These are phyloP conservation scores for Collybiopsis luxurians DNA, from an alignment of 768 basidiomycete species.

Conservation along the genomic window DNA sequence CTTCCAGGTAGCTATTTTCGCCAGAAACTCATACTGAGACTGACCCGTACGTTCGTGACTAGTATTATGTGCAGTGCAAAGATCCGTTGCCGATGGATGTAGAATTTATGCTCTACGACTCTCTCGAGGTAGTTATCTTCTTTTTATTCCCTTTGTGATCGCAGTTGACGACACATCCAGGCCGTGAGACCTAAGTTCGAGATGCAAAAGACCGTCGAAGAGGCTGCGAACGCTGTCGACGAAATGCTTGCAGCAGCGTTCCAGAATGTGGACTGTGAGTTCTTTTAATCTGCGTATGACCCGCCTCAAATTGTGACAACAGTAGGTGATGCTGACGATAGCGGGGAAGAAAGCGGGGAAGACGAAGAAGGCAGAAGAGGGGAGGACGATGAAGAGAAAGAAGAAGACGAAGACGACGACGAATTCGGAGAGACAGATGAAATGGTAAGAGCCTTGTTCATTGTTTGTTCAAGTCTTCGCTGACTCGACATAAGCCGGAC, in stretches of 20 bases:
- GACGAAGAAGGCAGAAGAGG: constrained; percentile 42
- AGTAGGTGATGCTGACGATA: constrained; percentile 40
- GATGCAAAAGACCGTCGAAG: constrained; percentile 72
- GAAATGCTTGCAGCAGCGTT: constrained; percentile 76
- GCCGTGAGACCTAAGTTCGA: constrained; percentile 82
- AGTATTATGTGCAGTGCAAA: constrained; percentile 92
- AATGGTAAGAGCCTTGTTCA: not conserved
- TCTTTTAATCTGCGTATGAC: not conserved
- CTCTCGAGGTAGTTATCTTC: constrained; percentile 68
- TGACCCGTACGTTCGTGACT: constrained; percentile 9
- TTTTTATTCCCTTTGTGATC: not conserved
- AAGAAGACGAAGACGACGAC: constrained; percentile 63
- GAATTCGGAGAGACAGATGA: constrained; percentile 55
- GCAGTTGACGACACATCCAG: constrained; percentile 37
- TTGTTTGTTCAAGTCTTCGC: not conserved
- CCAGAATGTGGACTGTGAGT: constrained; percentile 49
- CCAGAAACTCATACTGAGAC: not conserved
- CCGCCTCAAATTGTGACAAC: constrained; percentile 7
- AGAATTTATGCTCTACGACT: constrained; percentile 95
- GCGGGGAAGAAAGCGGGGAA: constrained; percentile 54
- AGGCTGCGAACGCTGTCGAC: constrained; percentile 87
- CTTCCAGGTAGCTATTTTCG: constrained; percentile 67
- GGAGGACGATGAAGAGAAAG: constrained; percentile 36
- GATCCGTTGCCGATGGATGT: constrained; percentile 92
- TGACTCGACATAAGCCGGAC: constrained; percentile 37